Evolutionary conservation across 495 filamentous ascomycete genomes (phyloP), one percentile per base, ranked within the genome.

Genomic region (Penicillium nucicola): DNA sequence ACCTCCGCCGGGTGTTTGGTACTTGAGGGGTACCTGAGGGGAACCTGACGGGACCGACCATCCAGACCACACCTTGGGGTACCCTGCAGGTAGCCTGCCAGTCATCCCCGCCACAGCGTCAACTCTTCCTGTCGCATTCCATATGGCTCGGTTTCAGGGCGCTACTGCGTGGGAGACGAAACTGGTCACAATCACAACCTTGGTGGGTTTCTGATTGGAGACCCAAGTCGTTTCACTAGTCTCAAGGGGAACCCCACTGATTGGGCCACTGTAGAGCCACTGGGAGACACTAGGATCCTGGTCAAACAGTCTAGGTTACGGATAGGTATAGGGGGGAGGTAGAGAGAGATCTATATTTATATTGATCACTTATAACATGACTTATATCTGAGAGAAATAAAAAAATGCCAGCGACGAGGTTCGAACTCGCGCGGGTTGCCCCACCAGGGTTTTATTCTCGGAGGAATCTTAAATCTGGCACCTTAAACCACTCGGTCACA

Each of bases 141-240:
- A n/a, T 9, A 11, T 20, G 38, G 32, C 32, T 14, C 28, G 46
- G 17, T 48, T 28, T 12, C 11, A 32, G 36, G 28, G 39, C 48
- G 48, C 48, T 50, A 50, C 48, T 50, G 48, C 40, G 32, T 34
- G 19, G 12, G 39, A 12, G 39, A 12, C 20, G 40, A 43, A 50
- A 50, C 40, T 50, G n/a, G 20, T 50, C 48, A 50, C 48, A 50
- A 50, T 50, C 48, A 35, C 47, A 13, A 25, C 17, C n/a, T 9
- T 34, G 47, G 14, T 50, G 33, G 35, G 28, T 30, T 18, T 28
- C 14, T 42, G 48, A 35, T 50, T 50, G 48, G 37, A 50, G 48
- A 34, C 5, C 4, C 8, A 14, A 6, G 11, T 32, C 13, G 45
- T 48, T 48, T 48, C 45, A 48, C 35, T 19, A 48, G 36, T 40